Evolutionary conservation across 345 rosid genomes (phyloP), one percentile per base, ranked within the genome.

Genomic region (Dimocarpus longan): DNA sequence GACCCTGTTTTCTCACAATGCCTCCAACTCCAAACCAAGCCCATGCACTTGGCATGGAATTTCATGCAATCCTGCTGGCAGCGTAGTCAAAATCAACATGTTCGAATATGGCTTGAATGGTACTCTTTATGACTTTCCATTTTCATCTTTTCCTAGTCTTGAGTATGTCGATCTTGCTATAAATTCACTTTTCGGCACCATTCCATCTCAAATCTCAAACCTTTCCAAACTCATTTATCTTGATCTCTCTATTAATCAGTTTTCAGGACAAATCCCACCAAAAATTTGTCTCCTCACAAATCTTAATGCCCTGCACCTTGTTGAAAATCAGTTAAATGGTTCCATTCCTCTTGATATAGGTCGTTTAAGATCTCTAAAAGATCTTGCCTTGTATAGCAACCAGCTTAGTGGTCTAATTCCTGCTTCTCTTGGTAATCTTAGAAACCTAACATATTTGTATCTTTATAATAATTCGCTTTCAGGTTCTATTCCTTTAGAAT

Each of bases 31-130:
- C 4, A 60, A 69, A 8, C 16, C 59, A 18, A 24, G 18, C 8
- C 15, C 57, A 6, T 71, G 74, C 56, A 37, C 32, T 56, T 86
- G 85, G 86, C 4, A 8, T 75, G 86, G 88, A 5, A 75, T 83
- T 48, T 4, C 26, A 18, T 83, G 85, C 76, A 64, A 74, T 22
- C 0, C 10, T 18, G 78, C n/a, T 10, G 18, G 73, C 1, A 77
- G 78, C n/a, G 52, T 81, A 60, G 0, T n/a, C 63, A 64, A 72
- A n/a, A 39, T 86, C 72, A 86, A 80, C 52, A 77, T 84, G 6
- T 77, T 84, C 37, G 18, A 4, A 73, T 52, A 28, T 3, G 74
- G 75, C 10, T 44, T 82, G 4, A 43, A 19, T 6, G 87, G 87
- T 70, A 84, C 82, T 5, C 85, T 86, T 6, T 0, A 70, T 26